phyloP scores from a whole-genome alignment of 768 basidiomycete species.

The Candolleomyces efflorescens region DNA sequence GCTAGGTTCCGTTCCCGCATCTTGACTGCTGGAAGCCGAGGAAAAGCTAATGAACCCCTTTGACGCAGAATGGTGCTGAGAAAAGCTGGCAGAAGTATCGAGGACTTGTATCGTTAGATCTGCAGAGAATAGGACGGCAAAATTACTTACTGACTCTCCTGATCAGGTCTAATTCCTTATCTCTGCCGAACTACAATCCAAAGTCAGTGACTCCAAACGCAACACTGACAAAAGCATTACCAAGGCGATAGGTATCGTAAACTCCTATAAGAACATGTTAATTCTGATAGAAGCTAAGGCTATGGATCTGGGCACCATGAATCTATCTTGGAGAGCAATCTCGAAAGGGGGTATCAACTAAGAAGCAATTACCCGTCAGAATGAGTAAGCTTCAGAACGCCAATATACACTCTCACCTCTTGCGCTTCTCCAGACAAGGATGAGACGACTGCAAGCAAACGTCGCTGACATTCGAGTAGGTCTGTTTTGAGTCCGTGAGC shows the following conservation, averaged over 20 bases:
- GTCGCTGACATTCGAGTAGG: slow-evolving; percentile 62
- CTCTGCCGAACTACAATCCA: slow-evolving; percentile 55
- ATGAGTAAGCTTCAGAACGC: background rate
- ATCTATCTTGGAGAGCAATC: slow-evolving; percentile 61
- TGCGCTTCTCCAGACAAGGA: slow-evolving; percentile 51
- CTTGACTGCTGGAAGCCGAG: slow-evolving; percentile 24
- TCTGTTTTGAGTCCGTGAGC: slow-evolving; percentile 67
- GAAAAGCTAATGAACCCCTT: slow-evolving; percentile 39
- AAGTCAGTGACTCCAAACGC: slow-evolving; percentile 1
- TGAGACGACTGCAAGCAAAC: slow-evolving; percentile 56
- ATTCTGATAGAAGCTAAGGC: background rate
- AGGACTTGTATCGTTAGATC: slow-evolving; percentile 27
- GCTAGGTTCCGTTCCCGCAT: slow-evolving; percentile 29
- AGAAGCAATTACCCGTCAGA: slow-evolving; percentile 6
- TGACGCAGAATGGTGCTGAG: slow-evolving; percentile 43
- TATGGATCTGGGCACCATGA: slow-evolving; percentile 37
- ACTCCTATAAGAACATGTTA: slow-evolving; percentile 41
- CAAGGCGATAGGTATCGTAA: slow-evolving; percentile 63
- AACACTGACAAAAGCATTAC: slow-evolving; percentile 29
- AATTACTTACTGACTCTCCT: slow-evolving; percentile 55
- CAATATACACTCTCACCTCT: slow-evolving; percentile 35
- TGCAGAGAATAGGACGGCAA: background rate
- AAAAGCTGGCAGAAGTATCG: slow-evolving; percentile 55
- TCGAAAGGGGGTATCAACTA: slow-evolving; percentile 69
- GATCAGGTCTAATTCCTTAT: slow-evolving; percentile 65